Evolutionary conservation across 345 rosid species (phyloP), one percentile per base, ranked within the genome.

Genomic region (Mangifera indica): DNA sequence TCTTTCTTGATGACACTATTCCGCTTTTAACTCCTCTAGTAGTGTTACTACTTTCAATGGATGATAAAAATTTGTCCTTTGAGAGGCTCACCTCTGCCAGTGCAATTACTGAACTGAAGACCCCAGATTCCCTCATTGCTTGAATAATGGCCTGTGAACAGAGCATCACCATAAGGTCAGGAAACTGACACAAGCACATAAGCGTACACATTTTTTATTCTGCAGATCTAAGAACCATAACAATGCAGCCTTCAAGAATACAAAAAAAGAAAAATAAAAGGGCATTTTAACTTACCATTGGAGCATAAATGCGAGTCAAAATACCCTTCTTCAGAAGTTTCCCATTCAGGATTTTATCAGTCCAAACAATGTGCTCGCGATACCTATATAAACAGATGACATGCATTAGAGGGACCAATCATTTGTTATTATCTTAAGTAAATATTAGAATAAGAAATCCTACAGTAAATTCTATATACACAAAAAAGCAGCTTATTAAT

Each of bases 291-390:
- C 90, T 78, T 63, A 95, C 99, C 98, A 88, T 89, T 34, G 96
- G 99, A 67, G 89, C 83, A 80, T 88, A 80, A 74, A 93, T 86
- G 77, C 93, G 91, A 67, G 89, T 86, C 70, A 95, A 76, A 70
- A 95, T 82, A 69, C 97, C 97, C 80, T 85, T 91, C 81, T 73
- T 87, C 81, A 87, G 22, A 46, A 92, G 96, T 74, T 89, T 92
- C 73, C 87, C 59, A 65, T 78, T 92, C 81, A 88, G 22, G 3
- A 70, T 52, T 68, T 70, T 72, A 74, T 95, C 94, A 10, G 87
- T 78, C 98, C 98, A 95, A 53, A 95, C 96, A 18, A 92, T 84
- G 45, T 71, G 88, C 69, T 92, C 96, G 60, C 74, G 84, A 63
- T 89, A 94, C 98, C 99, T 90, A 57, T 9, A 70, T 48, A 49